Evolutionary conservation across 306 rosid species (phyloP).

Genomic region (Cicer pinnatifidum): DNA sequence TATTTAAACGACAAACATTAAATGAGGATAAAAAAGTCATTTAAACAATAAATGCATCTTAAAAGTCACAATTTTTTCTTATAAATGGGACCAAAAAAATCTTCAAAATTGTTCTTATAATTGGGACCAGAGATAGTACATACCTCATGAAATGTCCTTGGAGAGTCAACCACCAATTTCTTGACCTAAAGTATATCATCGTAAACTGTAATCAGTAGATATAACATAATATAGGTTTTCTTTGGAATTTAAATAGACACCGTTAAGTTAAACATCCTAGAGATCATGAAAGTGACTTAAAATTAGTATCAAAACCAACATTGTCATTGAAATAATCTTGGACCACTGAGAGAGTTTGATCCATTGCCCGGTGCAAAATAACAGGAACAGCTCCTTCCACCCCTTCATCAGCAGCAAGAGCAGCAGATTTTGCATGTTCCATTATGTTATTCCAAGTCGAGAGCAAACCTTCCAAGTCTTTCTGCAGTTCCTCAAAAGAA

Average conservation of each 20-base stretch:
- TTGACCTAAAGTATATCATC: constrained; percentile 64
- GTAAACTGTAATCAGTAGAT: constrained; percentile 42
- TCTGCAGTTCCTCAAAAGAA: constrained; percentile 85
- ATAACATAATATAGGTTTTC: constrained; percentile 20
- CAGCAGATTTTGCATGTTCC: constrained; percentile 87
- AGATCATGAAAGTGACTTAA: constrained; percentile 34
- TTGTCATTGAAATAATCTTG: constrained; percentile 90
- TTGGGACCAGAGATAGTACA: constrained; percentile 12
- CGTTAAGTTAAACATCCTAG: not conserved
- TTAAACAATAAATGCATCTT: no score
- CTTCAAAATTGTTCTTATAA: no score
- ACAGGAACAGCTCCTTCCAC: constrained; percentile 92
- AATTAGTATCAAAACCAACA: constrained; percentile 54
- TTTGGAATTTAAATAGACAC: constrained; percentile 28
- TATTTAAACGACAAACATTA: no score
- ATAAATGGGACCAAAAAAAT: no score
- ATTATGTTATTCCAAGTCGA: constrained; percentile 83
- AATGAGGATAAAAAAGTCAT: no score
- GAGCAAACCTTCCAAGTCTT: constrained; percentile 83
- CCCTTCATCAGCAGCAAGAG: constrained; percentile 99
- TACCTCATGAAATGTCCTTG: constrained; percentile 96
- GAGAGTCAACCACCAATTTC: constrained; percentile 92
- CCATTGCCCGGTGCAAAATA: constrained; percentile 89
- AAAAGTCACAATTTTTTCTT: no score
- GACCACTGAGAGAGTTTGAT: constrained; percentile 96